Evolutionary conservation across 805 yeast genomes (phyloP).

Genomic region (Metschnikowia borealis): DNA sequence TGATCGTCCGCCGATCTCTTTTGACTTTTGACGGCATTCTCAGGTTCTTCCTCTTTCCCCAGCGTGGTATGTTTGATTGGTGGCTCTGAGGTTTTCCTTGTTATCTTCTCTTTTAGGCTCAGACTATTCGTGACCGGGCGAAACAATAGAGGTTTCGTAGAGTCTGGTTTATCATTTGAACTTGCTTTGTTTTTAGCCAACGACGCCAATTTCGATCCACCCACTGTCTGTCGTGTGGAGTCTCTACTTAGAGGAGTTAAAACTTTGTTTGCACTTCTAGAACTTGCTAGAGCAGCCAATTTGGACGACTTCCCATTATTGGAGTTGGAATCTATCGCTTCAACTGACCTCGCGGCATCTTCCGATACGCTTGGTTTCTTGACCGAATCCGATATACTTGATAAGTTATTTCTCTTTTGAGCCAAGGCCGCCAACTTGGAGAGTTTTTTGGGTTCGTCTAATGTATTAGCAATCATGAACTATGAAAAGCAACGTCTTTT

Average conservation of each 20-base stretch:
- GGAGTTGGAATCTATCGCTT: background rate
- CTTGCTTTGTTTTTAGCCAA: conserved; percentile 7
- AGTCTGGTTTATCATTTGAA: background rate
- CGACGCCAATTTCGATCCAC: conserved; percentile 8
- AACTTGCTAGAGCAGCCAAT: conserved; percentile 2
- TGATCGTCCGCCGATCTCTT: background rate
- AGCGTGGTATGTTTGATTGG: too few relatives aligned
- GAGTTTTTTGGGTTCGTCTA: conserved; percentile 15
- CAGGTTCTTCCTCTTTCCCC: background rate
- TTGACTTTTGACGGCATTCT: background rate
- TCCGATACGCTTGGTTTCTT: background rate
- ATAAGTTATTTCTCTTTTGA: background rate
- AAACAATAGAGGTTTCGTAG: background rate
- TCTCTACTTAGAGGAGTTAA: background rate
- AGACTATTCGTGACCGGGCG: background rate
- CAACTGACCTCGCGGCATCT: too few relatives aligned
- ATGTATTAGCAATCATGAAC: conserved; percentile 18
- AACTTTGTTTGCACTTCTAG: background rate
- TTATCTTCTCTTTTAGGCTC: background rate
- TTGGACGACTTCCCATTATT: background rate
- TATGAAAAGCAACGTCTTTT: conserved; percentile 4
- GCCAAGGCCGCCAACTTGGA: conserved; percentile 15
- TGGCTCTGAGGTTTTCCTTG: background rate
- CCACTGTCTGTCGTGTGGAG: background rate
- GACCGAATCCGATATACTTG: conserved; percentile 4